Evolutionary conservation across 1,284 basidiomycete genomes (phyloP).

Genomic region (Malassezia pachydermatis): DNA sequence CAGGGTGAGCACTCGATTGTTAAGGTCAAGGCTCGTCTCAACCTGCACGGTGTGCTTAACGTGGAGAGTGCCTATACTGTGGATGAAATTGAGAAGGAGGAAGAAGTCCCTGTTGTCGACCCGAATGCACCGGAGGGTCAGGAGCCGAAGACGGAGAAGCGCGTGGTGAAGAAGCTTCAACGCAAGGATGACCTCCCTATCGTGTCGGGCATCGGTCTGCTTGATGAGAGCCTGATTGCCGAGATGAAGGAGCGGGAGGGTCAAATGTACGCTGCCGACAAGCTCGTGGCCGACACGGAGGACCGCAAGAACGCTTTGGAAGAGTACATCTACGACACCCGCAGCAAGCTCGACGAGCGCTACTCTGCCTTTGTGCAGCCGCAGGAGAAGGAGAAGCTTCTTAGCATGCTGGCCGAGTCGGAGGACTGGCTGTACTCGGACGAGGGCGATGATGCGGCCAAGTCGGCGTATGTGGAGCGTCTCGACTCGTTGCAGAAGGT

Average conservation of each 20-base stretch:
- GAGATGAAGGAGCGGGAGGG: constrained; percentile 43
- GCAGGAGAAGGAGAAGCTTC: constrained; percentile 44
- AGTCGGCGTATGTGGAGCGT: constrained; percentile 41
- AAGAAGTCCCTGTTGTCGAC: constrained; percentile 41
- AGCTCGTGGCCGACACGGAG: constrained; percentile 47
- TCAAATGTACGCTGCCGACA: constrained; percentile 44
- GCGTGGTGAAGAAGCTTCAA: constrained; percentile 47
- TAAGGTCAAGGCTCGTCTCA: constrained; percentile 48
- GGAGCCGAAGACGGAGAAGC: constrained; percentile 44
- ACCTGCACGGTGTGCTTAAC: constrained; percentile 46
- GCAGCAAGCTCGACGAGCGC: constrained; percentile 45
- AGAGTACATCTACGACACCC: constrained; percentile 48
- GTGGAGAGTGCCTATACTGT: constrained; percentile 46
- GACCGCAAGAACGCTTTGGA: constrained; percentile 48
- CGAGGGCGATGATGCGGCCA: constrained; percentile 45
- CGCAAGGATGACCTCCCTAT: constrained; percentile 43
- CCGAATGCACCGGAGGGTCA: constrained; percentile 16
- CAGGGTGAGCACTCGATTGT: constrained; percentile 47
- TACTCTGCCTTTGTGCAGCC: constrained; percentile 35
- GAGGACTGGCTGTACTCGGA: constrained; percentile 48
- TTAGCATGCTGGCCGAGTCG: constrained; percentile 33
- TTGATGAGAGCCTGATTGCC: constrained; percentile 12
- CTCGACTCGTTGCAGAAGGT: constrained; percentile 41
- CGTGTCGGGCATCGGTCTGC: constrained; percentile 31
- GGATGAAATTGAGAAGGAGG: constrained; percentile 47